Evolutionary conservation across 495 filamentous ascomycete genomes (phyloP), one percentile per base, ranked within the genome.

Genomic region (Podospora bellae-mahoneyi): DNA sequence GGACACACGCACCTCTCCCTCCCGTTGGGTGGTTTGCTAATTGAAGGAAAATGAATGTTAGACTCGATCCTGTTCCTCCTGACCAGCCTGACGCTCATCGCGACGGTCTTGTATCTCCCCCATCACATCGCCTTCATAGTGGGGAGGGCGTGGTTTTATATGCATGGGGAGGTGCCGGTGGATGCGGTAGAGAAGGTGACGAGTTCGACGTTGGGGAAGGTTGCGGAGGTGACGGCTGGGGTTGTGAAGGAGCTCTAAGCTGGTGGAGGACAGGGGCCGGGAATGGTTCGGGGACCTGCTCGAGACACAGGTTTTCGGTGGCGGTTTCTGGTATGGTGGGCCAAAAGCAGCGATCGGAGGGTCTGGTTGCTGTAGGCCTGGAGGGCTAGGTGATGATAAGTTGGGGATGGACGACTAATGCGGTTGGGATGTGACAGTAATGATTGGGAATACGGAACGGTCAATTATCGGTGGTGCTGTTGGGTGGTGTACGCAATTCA

Each of bases 1-100:
- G 23, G 23, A 23, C 23, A 23, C 23, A 23, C 60, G 81, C 34
- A 39, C 32, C 34, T 20, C 15, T 19, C 56, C 63, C 34, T 60
- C n/a, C 16, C 13, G 55, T 3, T 7, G 4, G 55, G 55, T 27
- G 10, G 56, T 3, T 59, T 20, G 30, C 60, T 30, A 62, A 62
- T 30, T 7, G 1, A 6, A 7, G 30, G 15, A 2, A 5, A 9
- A 16, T 18, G 15, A 7, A 30, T 27, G n/a, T 39, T 69, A 99
- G 95, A 97, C 84, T 93, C 91, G 10, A 85, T 97, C 76, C 84
- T 97, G 75, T 93, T 99, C 80, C 88, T 96, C 73, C 88, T 96
- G 74, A 78, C 92, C 78, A 88, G 87, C 71, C 89, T 98, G 84
- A 87, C 96, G 74, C 84, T 93, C 69, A 90, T 93, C 72, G 95